Evolutionary conservation across 2,329 filamentous ascomycete species (phyloP).

Genomic region (Teratosphaeriaceae sp.): DNA sequence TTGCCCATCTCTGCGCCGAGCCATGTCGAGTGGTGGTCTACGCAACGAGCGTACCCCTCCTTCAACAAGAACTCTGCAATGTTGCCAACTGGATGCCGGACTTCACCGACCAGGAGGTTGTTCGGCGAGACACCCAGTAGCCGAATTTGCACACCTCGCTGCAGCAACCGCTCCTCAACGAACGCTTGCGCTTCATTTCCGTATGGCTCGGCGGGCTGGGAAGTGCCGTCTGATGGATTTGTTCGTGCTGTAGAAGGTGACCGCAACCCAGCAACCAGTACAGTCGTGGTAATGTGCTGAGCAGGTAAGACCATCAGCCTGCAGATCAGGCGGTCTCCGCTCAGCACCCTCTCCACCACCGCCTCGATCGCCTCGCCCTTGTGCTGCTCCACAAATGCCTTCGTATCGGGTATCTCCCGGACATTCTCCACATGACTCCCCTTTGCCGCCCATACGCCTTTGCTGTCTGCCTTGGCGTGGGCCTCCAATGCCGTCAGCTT

Average conservation of each 20-base stretch:
- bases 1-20: constrained; percentile 81
- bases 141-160: constrained; percentile 75
- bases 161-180: constrained; percentile 77
- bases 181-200: constrained; percentile 85
- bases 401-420: constrained; percentile 72
- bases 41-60: constrained; percentile 83
- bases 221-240: constrained; percentile 68
- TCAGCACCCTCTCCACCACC: constrained; percentile 84
- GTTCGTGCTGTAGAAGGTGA: constrained; percentile 83
- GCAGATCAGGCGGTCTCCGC: constrained; percentile 81
- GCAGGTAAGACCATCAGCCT: constrained; percentile 73
- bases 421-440: constrained; percentile 64
- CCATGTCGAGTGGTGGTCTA: constrained; percentile 91
- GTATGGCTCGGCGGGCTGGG: constrained; percentile 78
- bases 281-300: constrained; percentile 83
- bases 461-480: constrained; percentile 68
- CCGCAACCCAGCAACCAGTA: constrained; percentile 81
- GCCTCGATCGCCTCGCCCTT: constrained; percentile 76
- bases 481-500: constrained; percentile 70
- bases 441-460: constrained; percentile 71
- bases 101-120: constrained; percentile 79
- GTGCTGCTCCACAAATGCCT: constrained; percentile 69
- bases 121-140: constrained; percentile 85
- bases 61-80: constrained; percentile 88
- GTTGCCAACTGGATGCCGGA: constrained; percentile 80